Conservation (phyloP, 148 eudicot genomes). For the Diospyros kaki region DNA sequence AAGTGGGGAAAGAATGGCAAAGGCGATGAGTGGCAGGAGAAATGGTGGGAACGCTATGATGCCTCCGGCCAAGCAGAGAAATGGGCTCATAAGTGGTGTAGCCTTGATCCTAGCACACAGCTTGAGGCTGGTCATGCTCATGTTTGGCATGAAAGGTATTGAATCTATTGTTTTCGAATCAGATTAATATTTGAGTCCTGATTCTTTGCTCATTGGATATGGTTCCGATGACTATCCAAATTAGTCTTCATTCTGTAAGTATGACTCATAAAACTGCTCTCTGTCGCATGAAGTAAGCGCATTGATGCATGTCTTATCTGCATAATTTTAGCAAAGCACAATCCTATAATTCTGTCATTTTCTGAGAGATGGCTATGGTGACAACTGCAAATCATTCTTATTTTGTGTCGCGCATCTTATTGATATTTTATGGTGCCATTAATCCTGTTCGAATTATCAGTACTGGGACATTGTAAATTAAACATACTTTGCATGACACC, state of each 20-base stretch:
- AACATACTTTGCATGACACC: no score
- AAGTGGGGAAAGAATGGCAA: conserved; percentile 86
- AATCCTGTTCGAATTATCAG: no score
- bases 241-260: background rate
- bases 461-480: no score
- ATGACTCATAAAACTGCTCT: background rate
- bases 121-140: conserved; percentile 93
- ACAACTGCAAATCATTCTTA: background rate
- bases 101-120: conserved; percentile 67
- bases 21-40: conserved; percentile 85
- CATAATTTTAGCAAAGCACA: background rate
- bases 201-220: background rate
- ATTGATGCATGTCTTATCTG: background rate
- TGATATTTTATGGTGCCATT: background rate
- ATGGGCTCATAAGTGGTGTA: conserved; percentile 96
- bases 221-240: background rate
- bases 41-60: conserved; percentile 80
- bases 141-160: conserved; percentile 91
- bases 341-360: background rate
- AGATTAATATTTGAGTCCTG: background rate
- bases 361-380: background rate
- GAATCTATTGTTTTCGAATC: background rate
- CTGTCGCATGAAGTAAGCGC: background rate
- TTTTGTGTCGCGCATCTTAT: background rate
- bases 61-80: conserved; percentile 82